Percentiles rank a stretch among this genome's conserved stretches.
phyloP scores from a whole-genome alignment of 2,329 filamentous ascomycete species.

The Ophiostoma quercus region DNA sequence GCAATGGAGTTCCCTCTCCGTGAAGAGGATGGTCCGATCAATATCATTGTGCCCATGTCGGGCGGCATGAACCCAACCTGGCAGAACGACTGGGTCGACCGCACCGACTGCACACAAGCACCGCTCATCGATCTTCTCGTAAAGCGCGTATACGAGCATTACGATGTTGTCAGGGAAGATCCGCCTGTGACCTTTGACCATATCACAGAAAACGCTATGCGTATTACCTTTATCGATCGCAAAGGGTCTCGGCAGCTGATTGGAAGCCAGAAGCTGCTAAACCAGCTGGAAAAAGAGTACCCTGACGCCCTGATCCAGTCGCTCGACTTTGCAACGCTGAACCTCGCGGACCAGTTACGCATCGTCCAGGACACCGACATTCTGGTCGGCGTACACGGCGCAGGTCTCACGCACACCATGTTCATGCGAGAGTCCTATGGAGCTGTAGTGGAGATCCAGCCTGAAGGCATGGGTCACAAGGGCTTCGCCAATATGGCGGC shows the following conservation, averaged over 20 bases:
- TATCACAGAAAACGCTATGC: conserved; percentile 23
- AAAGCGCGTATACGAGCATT: conserved; percentile 33
- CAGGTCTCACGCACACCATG: conserved; percentile 40
- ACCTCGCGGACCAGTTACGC: conserved; percentile 37
- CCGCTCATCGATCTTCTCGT: conserved; percentile 34
- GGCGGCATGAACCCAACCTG: conserved; percentile 41
- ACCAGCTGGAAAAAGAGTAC: conserved; percentile 17
- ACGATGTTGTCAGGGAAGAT: conserved; percentile 18
- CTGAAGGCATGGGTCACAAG: conserved; percentile 34
- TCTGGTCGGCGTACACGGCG: conserved; percentile 42
- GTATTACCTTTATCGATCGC: conserved; percentile 38
- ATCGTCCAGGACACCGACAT: conserved; percentile 38
- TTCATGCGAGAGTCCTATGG: conserved; percentile 35
- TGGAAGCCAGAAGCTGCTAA: conserved; percentile 31
- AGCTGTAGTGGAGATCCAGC: conserved; percentile 42
- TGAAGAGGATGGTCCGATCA: conserved; percentile 21
- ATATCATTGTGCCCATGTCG: conserved; percentile 39
- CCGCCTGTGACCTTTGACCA: neutral
- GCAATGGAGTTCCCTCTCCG: neutral
- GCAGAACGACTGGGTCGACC: conserved; percentile 38
- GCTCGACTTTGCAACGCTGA: conserved; percentile 38
- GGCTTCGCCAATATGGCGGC: conserved; percentile 42
- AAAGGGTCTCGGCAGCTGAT: conserved; percentile 33
- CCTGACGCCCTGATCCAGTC: conserved; percentile 20
- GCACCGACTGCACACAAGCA: conserved; percentile 32